Base-by-base conservation (phyloP, 2,329 filamentous ascomycete genomes). In the Blastomyces parvus region DNA sequence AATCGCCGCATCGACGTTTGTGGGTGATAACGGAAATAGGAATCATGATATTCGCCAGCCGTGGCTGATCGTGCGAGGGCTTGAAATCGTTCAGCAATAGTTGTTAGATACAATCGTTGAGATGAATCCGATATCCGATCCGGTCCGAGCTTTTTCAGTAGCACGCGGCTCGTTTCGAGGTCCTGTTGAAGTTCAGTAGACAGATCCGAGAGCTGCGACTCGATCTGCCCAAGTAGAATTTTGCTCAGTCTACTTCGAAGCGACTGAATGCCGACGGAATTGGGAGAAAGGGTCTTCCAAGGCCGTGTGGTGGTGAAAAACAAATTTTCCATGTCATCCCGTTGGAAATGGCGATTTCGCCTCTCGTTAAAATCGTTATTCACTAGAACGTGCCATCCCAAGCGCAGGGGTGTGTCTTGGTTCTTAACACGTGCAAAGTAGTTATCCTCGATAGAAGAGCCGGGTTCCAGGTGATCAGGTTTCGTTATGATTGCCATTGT, bases 361-460 rank as follows among this genome's bases (percentile, higher is more conserved):
- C 55, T 59, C 63, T 77, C 67, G 65, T 82, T 67, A 66, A 74
- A 76, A 62, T 75, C 68, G 42, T 79, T 64, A 67, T 82, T 82
- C 60, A 74, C 77, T 9, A 83, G 66, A 0, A 77, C 75, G 68
- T 82, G 81, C 80, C 81, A 83, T 2, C 81, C 81, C 0, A 83
- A 72, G 38, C 74, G 71, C 46, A 81, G 73, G 19, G 68, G 65
- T 0, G 76, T 68, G 61, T 78, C 74, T 53, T 80, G 70, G 50
- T 82, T 81, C 33, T 69, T 68, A 0, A 77, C 71, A 17, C 79
- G 72, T 1, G 72, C 61, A 2, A 78, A 65, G 59, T 74, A 79
- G 0, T 62, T 65, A 0, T 64, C 64, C 63, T 80, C 75, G 11
- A 66, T 70, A 0, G 73, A 74, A 0, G 79, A 79, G 0, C 71